phyloP scores from a whole-genome alignment of 768 basidiomycete genomes.

The Krasilnikovozyma curviuscula region DNA sequence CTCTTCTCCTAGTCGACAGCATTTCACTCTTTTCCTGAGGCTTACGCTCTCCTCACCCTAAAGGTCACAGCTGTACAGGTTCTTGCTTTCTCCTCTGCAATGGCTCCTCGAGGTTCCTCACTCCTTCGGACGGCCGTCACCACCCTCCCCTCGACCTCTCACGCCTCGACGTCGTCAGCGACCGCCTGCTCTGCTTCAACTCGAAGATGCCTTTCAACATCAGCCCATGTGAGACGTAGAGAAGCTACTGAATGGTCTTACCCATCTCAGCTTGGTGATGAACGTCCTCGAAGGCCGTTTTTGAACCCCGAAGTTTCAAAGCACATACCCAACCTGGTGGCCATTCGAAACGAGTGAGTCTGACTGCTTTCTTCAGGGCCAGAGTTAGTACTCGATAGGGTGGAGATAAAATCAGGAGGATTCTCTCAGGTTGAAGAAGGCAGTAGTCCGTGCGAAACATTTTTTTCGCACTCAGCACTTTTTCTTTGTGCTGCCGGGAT shows the following conservation, averaged over 20 bases:
- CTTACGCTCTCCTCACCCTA: no score
- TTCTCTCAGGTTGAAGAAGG: no score
- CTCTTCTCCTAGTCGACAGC: no score
- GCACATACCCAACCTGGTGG: constrained; percentile 7
- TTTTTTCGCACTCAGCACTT: background rate
- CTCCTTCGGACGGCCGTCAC: background rate
- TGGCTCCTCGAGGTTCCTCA: background rate
- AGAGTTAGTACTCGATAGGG: no score
- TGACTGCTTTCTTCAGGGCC: background rate
- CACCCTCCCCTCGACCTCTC: constrained; percentile 4
- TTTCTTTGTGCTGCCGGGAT: background rate
- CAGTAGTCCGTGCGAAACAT: background rate
- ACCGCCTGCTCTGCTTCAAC: background rate
- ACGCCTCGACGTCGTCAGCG: background rate
- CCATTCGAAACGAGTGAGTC: constrained; percentile 3
- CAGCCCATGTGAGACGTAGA: background rate
- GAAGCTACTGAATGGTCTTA: constrained; percentile 6
- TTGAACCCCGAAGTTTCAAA: constrained; percentile 8
- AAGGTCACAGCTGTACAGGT: background rate
- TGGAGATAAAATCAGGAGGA: no score
- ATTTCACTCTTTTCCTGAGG: no score
- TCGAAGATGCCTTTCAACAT: background rate
- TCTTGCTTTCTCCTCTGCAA: background rate
- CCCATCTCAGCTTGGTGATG: constrained; percentile 8
- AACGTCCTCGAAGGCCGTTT: constrained; percentile 10